These are phyloP conservation scores for Leccinum sublutescens DNA, from an alignment of 768 basidiomycete genomes.

Conservation along the genomic window DNA sequence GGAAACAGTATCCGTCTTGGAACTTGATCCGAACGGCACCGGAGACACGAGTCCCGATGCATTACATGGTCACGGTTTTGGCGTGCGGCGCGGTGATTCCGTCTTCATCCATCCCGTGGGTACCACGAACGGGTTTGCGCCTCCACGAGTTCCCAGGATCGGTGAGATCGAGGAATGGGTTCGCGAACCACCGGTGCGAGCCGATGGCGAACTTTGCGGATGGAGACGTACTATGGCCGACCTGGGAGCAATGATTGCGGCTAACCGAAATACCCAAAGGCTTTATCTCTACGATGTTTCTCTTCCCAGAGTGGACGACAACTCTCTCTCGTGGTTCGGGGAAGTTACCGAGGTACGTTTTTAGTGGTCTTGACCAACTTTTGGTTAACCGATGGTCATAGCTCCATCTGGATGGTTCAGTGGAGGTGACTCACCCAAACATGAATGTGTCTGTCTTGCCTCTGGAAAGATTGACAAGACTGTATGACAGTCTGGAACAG, in stretches of 20 bases:
- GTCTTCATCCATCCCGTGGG: slow-evolving; percentile 76
- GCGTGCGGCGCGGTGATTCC: slow-evolving; percentile 79
- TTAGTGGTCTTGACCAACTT: slow-evolving; percentile 1
- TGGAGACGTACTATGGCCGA: slow-evolving; percentile 74
- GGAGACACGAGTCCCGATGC: slow-evolving; percentile 47
- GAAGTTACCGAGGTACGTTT: slow-evolving; percentile 73
- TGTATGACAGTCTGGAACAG: slow-evolving; percentile 82
- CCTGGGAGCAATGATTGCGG: slow-evolving; percentile 59
- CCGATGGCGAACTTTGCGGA: slow-evolving; percentile 54
- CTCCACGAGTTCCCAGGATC: slow-evolving; percentile 75
- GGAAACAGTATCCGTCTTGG: slow-evolving; percentile 78
- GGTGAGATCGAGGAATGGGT: slow-evolving; percentile 86
- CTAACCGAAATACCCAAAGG: slow-evolving; percentile 39
- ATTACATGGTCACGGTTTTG: slow-evolving; percentile 58
- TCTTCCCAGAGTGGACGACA: slow-evolving; percentile 39
- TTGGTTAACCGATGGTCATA: slow-evolving; percentile 29
- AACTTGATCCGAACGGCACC: slow-evolving; percentile 83
- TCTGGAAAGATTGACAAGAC: slow-evolving; percentile 64
- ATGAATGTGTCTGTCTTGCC: slow-evolving; percentile 49
- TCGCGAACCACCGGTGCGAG: slow-evolving; percentile 50
- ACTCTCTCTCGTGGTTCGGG: slow-evolving; percentile 73
- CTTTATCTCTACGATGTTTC: slow-evolving; percentile 42
- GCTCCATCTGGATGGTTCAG: slow-evolving; percentile 73
- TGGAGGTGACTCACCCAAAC: slow-evolving; percentile 72
- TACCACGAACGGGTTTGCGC: slow-evolving; percentile 66